Evolutionary conservation across 768 basidiomycete species (phyloP), one percentile per base, ranked within the genome.

Genomic region (Phanerochaete carnosa): DNA sequence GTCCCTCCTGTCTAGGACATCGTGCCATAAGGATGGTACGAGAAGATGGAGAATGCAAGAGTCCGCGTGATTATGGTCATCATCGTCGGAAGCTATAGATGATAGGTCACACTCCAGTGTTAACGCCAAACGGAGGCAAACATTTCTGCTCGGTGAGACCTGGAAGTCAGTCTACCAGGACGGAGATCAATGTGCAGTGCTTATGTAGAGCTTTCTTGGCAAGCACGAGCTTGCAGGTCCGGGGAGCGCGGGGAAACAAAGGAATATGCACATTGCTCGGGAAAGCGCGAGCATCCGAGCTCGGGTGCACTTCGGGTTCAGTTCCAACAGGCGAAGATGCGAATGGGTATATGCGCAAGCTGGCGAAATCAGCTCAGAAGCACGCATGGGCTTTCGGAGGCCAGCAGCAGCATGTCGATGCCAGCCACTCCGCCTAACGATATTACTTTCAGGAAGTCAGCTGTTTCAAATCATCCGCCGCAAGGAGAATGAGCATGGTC

Each of bases 251-350:
- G 57, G 57, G 47, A 58, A 58, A 51, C 51, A 49, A 50, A 49
- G 57, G 57, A 39, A 49, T 32, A 49, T n/a, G 19, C 32, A 43
- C 39, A 43, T 43, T 19, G 8, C 39, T 43, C 39, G 11, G 11
- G 4, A 43, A 43, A 43, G 19, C 39, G 39, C 39, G 39, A 43
- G 19, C 16, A 43, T 43, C 39, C 35, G 32, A 58, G 57, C 37
- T 49, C 57, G 57, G 57, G n/a, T 49, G 23, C 46, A 58, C 57
- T 37, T 58, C 57, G 57, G 57, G 39, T 19, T 19, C 39, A 9
- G 39, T 43, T 43, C 8, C 6, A 4, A 19, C 39, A 19, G 39
- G 16, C 11, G 39, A 43, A 43, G 39, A 9, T 12, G 39, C 39
- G 39, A 19, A 43, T 43, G 39, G 19, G 39, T 19, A 19, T 43